These are phyloP conservation scores for Lichina pygmaea DNA, from an alignment of 495 filamentous ascomycete species.

Conservation along the genomic window DNA sequence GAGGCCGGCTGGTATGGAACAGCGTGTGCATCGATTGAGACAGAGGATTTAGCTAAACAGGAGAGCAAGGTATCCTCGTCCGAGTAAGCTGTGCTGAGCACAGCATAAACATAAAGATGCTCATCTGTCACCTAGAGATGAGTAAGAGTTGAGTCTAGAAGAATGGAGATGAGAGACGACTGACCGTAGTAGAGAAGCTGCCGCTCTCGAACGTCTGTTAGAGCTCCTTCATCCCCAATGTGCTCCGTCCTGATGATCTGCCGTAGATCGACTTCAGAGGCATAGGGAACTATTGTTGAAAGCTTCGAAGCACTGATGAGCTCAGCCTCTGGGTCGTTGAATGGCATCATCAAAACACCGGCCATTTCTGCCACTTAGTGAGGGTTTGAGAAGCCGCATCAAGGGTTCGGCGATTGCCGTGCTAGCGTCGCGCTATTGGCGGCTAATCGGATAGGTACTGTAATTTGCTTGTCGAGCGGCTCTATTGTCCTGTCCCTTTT, in stretches of 20 bases:
- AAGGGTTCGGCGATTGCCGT: no score
- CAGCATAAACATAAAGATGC: constrained; percentile 39
- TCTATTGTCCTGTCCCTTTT: no score
- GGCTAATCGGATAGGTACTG: no score
- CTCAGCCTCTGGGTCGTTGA: no score
- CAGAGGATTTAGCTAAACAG: constrained; percentile 31
- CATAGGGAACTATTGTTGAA: constrained; percentile 43
- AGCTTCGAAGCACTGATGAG: no score
- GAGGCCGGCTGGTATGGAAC: constrained; percentile 25
- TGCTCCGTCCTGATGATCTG: constrained; percentile 10
- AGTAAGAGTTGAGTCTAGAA: constrained; percentile 24
- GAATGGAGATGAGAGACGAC: constrained; percentile 4
- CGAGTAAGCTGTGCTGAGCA: constrained; percentile 38
- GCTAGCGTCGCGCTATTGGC: no score
- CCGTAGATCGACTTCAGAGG: constrained; percentile 36
- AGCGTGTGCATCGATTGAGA: constrained; percentile 47
- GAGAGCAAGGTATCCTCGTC: constrained; percentile 29
- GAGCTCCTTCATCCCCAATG: not conserved
- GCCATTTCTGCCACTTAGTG: no score
- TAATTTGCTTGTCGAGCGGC: no score
- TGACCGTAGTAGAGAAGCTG: constrained; percentile 43
- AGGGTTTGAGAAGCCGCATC: no score
- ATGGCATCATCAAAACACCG: no score
- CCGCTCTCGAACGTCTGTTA: constrained; percentile 4
- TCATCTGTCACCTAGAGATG: constrained; percentile 49